Percentiles rank a stretch among this genome's conserved stretches.
These are phyloP conservation scores for Galerina sulciceps DNA, from an alignment of 768 basidiomycete genomes.

Conservation along the genomic window DNA sequence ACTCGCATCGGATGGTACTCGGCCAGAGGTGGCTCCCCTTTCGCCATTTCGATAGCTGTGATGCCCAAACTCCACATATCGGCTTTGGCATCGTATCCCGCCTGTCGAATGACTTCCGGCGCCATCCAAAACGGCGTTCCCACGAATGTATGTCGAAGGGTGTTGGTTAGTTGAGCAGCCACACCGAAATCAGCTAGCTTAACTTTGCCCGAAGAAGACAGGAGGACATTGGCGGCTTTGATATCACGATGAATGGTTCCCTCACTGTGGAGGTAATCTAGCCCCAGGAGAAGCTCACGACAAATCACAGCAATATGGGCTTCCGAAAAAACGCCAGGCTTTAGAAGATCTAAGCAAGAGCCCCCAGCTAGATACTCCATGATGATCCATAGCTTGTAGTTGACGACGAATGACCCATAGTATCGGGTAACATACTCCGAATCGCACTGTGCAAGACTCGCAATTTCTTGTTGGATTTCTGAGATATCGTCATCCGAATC, in stretches of 20 bases:
- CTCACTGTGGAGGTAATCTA: slow-evolving; percentile 95
- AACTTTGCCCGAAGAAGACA: slow-evolving; percentile 90
- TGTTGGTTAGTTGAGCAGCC: slow-evolving; percentile 94
- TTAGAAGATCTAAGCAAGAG: slow-evolving; percentile 96
- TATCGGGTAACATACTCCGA: slow-evolving; percentile 97
- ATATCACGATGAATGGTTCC: slow-evolving; percentile 98
- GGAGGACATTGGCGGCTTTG: slow-evolving; percentile 95
- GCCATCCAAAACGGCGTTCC: slow-evolving; percentile 99
- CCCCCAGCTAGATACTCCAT: slow-evolving; percentile 99
- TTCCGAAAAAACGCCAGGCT: slow-evolving; percentile 89
- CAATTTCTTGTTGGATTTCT: slow-evolving; percentile 98
- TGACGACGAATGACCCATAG: slow-evolving; percentile 95
- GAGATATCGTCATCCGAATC: slow-evolving; percentile 98
- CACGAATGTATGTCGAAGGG: slow-evolving; percentile 95
- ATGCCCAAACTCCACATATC: slow-evolving; percentile 99
- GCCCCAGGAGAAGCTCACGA: slow-evolving; percentile 88
- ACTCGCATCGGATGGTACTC: slow-evolving; percentile 99
- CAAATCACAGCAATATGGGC: slow-evolving; percentile 94
- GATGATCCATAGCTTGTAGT: slow-evolving; percentile 98
- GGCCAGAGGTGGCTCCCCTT: slow-evolving; percentile 93
- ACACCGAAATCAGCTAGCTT: slow-evolving; percentile 99
- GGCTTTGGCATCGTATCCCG: slow-evolving; percentile 94
- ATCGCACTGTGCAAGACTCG: slow-evolving; percentile 93
- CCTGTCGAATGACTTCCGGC: slow-evolving; percentile 96
- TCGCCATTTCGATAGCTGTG: slow-evolving; percentile 97